Conservation (phyloP, 2,329 filamentous ascomycete genomes). For the Paecilomyces dactylethromorphus region DNA sequence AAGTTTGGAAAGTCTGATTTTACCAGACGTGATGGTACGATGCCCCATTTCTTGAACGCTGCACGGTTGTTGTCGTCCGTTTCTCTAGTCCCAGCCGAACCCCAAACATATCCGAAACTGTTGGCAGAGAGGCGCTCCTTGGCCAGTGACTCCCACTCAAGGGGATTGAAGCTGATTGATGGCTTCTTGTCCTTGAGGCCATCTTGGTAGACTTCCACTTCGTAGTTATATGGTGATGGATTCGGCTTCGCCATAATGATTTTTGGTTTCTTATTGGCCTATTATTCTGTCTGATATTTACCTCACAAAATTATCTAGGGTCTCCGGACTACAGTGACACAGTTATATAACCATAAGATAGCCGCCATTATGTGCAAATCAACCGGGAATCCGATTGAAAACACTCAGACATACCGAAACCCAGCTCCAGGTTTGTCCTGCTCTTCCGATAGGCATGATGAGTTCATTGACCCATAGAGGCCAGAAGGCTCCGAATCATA, state of each 20-base stretch:
- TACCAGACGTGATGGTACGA: constrained; percentile 18
- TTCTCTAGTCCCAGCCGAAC: constrained; percentile 42
- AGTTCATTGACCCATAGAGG: background rate
- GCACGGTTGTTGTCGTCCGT: constrained; percentile 22
- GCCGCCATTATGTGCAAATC: background rate
- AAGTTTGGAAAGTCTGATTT: constrained; percentile 39
- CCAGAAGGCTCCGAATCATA: background rate
- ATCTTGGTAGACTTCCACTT: constrained; percentile 38
- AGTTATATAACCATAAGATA: background rate
- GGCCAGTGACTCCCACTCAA: constrained; percentile 49
- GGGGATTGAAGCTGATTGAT: constrained; percentile 50
- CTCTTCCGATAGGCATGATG: background rate
- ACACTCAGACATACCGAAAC: background rate
- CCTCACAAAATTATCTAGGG: background rate
- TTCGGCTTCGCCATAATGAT: background rate
- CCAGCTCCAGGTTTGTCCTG: background rate
- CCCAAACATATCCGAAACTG: constrained; percentile 54
- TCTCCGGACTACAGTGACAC: background rate
- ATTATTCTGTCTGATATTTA: background rate
- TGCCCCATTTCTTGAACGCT: constrained; percentile 23
- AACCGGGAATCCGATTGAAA: background rate
- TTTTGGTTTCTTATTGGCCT: background rate
- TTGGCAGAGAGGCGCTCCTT: constrained; percentile 39
- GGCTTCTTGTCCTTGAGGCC: constrained; percentile 43
- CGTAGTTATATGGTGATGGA: constrained; percentile 16